Conservation (phyloP, 306 rosid species). For the Quercus gilva region DNA sequence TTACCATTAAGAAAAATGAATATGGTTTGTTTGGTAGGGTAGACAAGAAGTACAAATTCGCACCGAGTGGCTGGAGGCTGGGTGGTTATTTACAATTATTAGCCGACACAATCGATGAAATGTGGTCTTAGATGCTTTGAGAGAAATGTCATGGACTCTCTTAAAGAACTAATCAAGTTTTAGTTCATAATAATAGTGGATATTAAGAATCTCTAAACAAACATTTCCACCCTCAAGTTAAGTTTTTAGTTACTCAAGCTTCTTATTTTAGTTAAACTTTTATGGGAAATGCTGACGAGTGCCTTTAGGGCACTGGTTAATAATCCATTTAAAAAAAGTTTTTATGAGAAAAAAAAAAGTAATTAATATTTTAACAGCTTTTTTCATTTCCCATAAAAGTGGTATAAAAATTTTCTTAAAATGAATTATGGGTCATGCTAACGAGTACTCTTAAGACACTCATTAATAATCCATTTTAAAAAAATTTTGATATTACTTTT, state of each 20-base stretch:
- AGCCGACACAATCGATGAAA: slow-evolving; percentile 37
- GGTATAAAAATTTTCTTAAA: too few species aligned
- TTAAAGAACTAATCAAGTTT: slow-evolving; percentile 10
- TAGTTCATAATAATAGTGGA: neutral
- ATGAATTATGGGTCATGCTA: too few species aligned
- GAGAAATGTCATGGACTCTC: slow-evolving; percentile 20
- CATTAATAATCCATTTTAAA: too few species aligned
- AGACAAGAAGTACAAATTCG: slow-evolving; percentile 14
- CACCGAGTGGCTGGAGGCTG: slow-evolving; percentile 17
- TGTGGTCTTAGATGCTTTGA: neutral
- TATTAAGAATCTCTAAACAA: neutral
- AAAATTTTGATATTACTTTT: too few species aligned
- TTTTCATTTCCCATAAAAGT: too few species aligned
- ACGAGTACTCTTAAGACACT: too few species aligned
- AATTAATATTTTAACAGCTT: too few species aligned
- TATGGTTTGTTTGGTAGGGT: slow-evolving; percentile 5
- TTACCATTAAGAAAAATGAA: neutral
- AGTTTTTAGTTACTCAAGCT: neutral
- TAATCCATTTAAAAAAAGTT: too few species aligned
- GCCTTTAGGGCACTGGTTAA: too few species aligned
- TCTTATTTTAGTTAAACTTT: too few species aligned
- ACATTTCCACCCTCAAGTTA: neutral
- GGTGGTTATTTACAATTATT: slow-evolving; percentile 26
- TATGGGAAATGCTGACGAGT: too few species aligned
- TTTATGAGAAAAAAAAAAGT: too few species aligned